Evolutionary conservation across 768 basidiomycete species (phyloP).

Genomic region (Amanita molliuscula): DNA sequence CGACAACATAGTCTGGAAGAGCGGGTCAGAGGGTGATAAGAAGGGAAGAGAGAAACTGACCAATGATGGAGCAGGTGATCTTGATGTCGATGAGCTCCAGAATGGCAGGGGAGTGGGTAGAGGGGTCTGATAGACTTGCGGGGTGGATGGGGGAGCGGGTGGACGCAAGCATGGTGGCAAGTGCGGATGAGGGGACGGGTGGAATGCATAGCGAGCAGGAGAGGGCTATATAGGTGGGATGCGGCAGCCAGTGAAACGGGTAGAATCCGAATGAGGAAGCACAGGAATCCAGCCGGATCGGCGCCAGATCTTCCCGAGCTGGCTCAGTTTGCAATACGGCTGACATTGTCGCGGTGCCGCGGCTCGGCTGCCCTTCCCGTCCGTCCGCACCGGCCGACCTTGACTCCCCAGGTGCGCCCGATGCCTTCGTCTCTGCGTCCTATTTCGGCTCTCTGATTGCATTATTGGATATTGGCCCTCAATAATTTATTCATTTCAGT

Average conservation of each 20-base stretch:
- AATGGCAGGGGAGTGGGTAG: constrained; percentile 53
- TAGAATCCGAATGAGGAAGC: neutral
- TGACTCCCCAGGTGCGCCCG: neutral
- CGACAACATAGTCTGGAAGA: constrained; percentile 56
- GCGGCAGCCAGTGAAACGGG: constrained; percentile 11
- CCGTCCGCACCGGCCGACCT: constrained; percentile 1
- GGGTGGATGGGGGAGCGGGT: constrained; percentile 28
- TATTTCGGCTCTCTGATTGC: neutral
- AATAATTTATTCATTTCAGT: neutral
- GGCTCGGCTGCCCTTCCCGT: neutral
- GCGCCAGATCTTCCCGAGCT: neutral
- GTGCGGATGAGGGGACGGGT: constrained; percentile 11
- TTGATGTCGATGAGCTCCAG: constrained; percentile 61
- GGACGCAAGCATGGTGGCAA: constrained; percentile 17
- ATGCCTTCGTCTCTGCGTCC: too few relatives aligned
- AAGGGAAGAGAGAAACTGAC: constrained; percentile 28
- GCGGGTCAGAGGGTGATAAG: constrained; percentile 3
- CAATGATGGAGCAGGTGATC: constrained; percentile 49
- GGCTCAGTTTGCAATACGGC: neutral
- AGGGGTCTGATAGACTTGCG: constrained; percentile 49
- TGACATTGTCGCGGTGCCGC: constrained; percentile 5
- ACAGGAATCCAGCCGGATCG: neutral
- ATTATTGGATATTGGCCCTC: neutral
- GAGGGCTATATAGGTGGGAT: constrained; percentile 23
- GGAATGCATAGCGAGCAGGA: constrained; percentile 11